phyloP scores from a whole-genome alignment of 495 filamentous ascomycete species.

The Neurospora africana region DNA sequence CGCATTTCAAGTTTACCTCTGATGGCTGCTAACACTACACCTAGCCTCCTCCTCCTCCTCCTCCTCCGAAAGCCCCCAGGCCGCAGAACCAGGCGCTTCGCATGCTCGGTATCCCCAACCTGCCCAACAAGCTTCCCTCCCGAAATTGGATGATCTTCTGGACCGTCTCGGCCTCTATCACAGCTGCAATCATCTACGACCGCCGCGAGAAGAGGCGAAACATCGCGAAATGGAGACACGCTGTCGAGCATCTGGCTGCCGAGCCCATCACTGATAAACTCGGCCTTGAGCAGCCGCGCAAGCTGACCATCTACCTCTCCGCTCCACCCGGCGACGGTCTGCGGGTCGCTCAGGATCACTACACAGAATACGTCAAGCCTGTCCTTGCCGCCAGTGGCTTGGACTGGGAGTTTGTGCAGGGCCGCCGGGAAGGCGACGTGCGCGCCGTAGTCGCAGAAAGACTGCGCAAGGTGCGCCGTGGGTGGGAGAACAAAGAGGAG shows the following conservation, averaged over 20 bases:
- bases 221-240: constrained; percentile 75
- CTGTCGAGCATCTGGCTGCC: constrained; percentile 76
- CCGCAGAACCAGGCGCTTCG: constrained; percentile 57
- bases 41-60: constrained; percentile 22
- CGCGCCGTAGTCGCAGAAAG: constrained; percentile 70
- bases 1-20: not conserved
- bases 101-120: constrained; percentile 73
- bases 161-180: constrained; percentile 63
- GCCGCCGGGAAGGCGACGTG: constrained; percentile 77
- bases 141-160: constrained; percentile 97
- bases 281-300: constrained; percentile 62
- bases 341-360: constrained; percentile 76
- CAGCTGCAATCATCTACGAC: constrained; percentile 75
- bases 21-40: constrained; percentile 12
- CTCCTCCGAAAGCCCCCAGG: constrained; percentile 35
- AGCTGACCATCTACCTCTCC: constrained; percentile 75
- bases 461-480: constrained; percentile 58
- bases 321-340: constrained; percentile 80
- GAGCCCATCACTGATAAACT: constrained; percentile 52
- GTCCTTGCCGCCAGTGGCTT: constrained; percentile 79
- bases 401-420: constrained; percentile 93
- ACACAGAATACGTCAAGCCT: constrained; percentile 91
- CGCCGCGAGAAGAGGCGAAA: constrained; percentile 73
- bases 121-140: constrained; percentile 79
- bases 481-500: constrained; percentile 43